These are phyloP conservation scores for Colletotrichum spaethianum DNA, from an alignment of 2,329 filamentous ascomycete species.

Conservation along the genomic window DNA sequence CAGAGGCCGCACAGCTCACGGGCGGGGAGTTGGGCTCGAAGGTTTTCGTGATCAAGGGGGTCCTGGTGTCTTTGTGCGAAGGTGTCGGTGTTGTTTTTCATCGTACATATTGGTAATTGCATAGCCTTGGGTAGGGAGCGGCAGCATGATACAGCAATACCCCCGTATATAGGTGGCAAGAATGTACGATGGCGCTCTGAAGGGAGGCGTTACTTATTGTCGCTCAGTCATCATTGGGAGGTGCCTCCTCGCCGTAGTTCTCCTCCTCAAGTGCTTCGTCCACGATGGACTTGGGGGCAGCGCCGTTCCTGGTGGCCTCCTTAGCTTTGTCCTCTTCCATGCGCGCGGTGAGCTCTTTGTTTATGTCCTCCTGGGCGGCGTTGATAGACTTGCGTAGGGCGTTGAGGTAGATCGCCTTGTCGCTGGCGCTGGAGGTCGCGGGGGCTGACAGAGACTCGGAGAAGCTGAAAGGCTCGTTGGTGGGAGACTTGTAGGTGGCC, in stretches of 20 bases:
- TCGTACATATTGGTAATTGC: conserved; percentile 44
- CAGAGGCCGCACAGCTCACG: conserved; percentile 51
- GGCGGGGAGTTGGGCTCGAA: conserved; percentile 55
- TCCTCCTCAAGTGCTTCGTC: conserved; percentile 77
- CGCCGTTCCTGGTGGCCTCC: conserved; percentile 51
- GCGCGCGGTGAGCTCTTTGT: conserved; percentile 77
- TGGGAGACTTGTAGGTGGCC: conserved; percentile 69
- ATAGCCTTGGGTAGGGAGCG: conserved; percentile 43
- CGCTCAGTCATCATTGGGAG: conserved; percentile 72
- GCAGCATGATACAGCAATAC: conserved; percentile 48
- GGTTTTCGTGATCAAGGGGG: conserved; percentile 48
- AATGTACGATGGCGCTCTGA: conserved; percentile 32
- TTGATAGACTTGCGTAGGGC: conserved; percentile 70
- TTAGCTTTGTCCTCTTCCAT: conserved; percentile 81
- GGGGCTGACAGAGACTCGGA: conserved; percentile 54
- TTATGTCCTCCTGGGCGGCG: conserved; percentile 76
- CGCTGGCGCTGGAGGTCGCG: conserved; percentile 53
- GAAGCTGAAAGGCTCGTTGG: conserved; percentile 63
- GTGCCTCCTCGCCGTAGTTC: conserved; percentile 88
- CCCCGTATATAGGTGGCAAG: conserved; percentile 43
- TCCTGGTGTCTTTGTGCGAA: conserved; percentile 13
- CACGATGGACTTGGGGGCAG: conserved; percentile 45
- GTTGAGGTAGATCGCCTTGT: conserved; percentile 72
- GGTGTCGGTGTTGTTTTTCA: conserved; percentile 23
- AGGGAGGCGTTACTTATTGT: conserved; percentile 9